Percentiles rank a stretch among this genome's conserved stretches.
phyloP scores from a whole-genome alignment of 352 stramenopile genomes.

The Phytophthora kernoviae region DNA sequence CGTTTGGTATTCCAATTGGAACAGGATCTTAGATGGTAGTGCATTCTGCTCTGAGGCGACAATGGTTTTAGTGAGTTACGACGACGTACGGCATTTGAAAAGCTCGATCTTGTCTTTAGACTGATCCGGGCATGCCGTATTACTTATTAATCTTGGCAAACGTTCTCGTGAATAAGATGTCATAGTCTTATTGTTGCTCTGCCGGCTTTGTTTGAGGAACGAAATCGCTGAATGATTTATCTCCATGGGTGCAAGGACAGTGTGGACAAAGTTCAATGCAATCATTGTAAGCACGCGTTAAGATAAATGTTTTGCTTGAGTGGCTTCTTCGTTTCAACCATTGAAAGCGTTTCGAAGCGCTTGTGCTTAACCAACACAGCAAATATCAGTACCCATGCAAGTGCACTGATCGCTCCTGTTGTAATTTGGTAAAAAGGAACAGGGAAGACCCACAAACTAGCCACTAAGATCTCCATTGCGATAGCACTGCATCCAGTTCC shows the following conservation, averaged over 20 bases:
- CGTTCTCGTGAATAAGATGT: background rate
- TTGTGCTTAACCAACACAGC: background rate
- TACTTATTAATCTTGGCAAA: background rate
- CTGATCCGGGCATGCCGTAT: background rate
- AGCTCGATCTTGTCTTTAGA: background rate
- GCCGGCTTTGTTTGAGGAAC: background rate
- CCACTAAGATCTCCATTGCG: background rate
- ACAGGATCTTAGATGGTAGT: background rate
- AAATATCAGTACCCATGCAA: slow-evolving; percentile 4
- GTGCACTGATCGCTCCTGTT: background rate
- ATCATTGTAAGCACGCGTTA: slow-evolving; percentile 15
- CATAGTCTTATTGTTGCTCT: background rate
- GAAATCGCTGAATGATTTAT: slow-evolving; percentile 4
- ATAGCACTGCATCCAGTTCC: slow-evolving; percentile 4
- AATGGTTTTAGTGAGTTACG: background rate
- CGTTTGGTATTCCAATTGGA: background rate
- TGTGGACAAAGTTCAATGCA: slow-evolving; percentile 9
- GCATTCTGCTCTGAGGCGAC: background rate
- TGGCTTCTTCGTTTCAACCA: background rate
- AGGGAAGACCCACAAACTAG: slow-evolving; percentile 8
- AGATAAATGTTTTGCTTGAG: slow-evolving; percentile 12
- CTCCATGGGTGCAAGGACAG: slow-evolving; percentile 5
- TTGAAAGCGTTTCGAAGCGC: background rate
- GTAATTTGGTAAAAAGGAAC: slow-evolving; percentile 8
- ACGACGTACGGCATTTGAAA: background rate